Evolutionary conservation across 345 rosid genomes (phyloP).

Genomic region (Citropsis articulata): DNA sequence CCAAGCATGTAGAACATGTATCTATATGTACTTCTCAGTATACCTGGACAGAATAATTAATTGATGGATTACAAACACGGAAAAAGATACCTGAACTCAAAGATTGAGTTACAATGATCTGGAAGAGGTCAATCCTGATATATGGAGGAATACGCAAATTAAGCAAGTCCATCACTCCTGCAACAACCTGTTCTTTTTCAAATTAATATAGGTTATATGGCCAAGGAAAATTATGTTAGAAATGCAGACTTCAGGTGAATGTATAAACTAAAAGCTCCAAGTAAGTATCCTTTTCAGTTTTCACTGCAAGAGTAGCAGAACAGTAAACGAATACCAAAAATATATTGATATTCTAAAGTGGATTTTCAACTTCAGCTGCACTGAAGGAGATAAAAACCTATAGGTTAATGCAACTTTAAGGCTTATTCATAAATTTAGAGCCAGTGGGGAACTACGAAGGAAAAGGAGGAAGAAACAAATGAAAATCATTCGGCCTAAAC

Average conservation of each 20-base stretch:
- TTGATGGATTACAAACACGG: not conserved
- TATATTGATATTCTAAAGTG: not conserved
- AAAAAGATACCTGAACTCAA: constrained; percentile 52
- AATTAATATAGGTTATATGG: constrained; percentile 18
- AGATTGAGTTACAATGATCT: constrained; percentile 59
- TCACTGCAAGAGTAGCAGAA: not conserved
- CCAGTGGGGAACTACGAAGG: not conserved
- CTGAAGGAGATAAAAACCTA: not conserved
- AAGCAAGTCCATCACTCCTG: constrained; percentile 75
- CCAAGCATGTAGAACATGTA: not conserved
- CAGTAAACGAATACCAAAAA: not conserved
- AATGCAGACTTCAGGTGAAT: not conserved
- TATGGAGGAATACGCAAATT: constrained; percentile 72
- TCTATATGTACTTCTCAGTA: not conserved
- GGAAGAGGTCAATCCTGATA: constrained; percentile 74
- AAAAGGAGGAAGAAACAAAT: not conserved
- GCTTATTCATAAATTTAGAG: not conserved
- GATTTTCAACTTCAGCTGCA: not conserved
- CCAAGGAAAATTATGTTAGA: not conserved
- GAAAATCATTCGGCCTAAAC: not conserved
- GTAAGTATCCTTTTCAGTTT: not conserved
- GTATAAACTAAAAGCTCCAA: not conserved
- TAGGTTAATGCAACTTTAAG: not conserved
- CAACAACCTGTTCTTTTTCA: constrained; percentile 61
- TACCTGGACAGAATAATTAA: not conserved